Evolutionary conservation across 78 protist species (phyloP), one percentile per base, ranked within the genome.

Genomic region (Cavenderia fasciculata): DNA sequence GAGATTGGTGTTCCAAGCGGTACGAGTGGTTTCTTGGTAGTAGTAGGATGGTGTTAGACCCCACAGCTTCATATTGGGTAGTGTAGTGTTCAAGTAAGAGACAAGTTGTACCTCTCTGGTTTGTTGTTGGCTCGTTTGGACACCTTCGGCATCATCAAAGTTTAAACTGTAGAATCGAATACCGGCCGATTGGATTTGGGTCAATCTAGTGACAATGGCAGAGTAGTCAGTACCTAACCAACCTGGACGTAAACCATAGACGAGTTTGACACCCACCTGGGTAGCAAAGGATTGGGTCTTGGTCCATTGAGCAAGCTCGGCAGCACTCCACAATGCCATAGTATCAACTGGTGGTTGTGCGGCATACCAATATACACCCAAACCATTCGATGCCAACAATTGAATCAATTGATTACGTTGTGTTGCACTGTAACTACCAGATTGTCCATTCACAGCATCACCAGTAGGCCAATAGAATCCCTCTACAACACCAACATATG

Each of bases 101-200:
- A 44, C 66, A 40, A 41, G 25, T 29, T 12, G 16, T 43, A 27
- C 21, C 34, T 66, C 59, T 25, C 51, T 51, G 1, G 25, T 7
- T 59, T 75, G 86, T 61, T 75, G 86, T 6, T 54, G 4, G 4
- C 63, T 33, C 0, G 85, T 74, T 0, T 27, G 38, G 33, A 74
- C 85, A 59, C 86, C 86, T 59, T 59, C 73, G n/a, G 86, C 86
- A 46, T 75, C 86, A 75, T 75, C 86, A 46, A 75, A 75, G 31
- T 61, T 61, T n/a, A 75, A 23, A 2, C 62, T 61, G 51, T 75
- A 75, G n/a, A 61, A 75, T 23, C 12, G 5, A 11, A 75, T 61
- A 1, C 86, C 86, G 16, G 47, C 62, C 2, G 86, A 61, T 1
- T 33, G 7, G 33, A 75, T 14, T 59, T 75, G 86, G 27, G 38